phyloP scores from a whole-genome alignment of 139 green algal genomes.

The Micractinium conductrix region DNA sequence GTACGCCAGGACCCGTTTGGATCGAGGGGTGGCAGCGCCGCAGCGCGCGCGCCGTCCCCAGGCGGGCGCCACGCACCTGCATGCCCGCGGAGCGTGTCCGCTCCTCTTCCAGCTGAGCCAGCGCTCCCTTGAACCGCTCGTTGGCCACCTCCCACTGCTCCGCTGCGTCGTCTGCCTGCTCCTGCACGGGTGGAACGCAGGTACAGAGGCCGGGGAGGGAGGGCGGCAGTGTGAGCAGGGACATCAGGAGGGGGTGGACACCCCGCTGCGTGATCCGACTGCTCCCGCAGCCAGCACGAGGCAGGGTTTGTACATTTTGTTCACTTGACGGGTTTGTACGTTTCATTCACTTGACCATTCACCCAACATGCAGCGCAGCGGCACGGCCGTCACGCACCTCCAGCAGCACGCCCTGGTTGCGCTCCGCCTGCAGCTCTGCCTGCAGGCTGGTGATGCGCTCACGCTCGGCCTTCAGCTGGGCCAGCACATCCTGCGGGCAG shows the following conservation, averaged over 20 bases:
- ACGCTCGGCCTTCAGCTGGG: background rate
- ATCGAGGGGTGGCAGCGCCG: too few relatives aligned
- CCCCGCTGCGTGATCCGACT: too few relatives aligned
- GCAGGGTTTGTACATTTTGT: too few relatives aligned
- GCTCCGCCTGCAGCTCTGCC: slow-evolving; percentile 8
- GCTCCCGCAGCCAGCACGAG: too few relatives aligned
- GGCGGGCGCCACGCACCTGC: background rate
- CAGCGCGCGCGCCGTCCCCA: too few relatives aligned
- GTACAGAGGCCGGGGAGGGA: too few relatives aligned
- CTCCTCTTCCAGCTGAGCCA: slow-evolving; percentile 3
- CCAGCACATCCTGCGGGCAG: background rate
- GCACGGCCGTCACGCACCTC: background rate
- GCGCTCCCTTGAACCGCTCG: background rate
- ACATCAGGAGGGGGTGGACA: too few relatives aligned
- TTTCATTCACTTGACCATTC: too few relatives aligned
- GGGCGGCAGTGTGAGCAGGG: background rate
- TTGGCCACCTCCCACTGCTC: slow-evolving; percentile 11
- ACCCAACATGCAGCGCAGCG: too few relatives aligned
- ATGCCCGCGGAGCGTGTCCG: background rate
- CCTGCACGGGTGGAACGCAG: background rate
- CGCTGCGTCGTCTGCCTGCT: background rate
- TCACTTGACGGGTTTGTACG: too few relatives aligned
- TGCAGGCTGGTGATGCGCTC: slow-evolving; percentile 9
- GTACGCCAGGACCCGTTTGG: too few relatives aligned
- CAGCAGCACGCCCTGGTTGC: background rate